Evolutionary conservation across 768 basidiomycete species (phyloP), one percentile per base, ranked within the genome.

Genomic region (Cystofilobasidium bisporidii): DNA sequence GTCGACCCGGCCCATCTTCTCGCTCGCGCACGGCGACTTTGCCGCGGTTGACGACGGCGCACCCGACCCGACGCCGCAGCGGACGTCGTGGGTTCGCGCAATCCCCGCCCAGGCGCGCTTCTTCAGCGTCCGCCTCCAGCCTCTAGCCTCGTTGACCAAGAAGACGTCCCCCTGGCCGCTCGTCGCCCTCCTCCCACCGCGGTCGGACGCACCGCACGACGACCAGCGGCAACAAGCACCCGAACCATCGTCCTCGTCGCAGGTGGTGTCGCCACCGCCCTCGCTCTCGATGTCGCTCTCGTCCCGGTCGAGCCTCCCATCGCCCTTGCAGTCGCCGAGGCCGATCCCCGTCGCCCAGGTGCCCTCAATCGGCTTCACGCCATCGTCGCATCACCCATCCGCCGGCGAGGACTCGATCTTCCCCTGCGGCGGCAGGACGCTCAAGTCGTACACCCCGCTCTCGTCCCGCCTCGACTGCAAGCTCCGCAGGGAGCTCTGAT

Each of bases 1-100:
- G 36, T 32, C 59, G 11, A 59, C 65, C 6, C 65, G 59, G 28
- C 58, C 57, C 36, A 60, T 66, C 48, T 66, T 66, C 58, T 66
- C 65, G 4, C 57, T 58, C 11, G 20, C 65, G 3, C 2, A 33
- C 15, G 47, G 32, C 17, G 32, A 43, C 58, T 32, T 50, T 36
- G 36, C 36, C 58, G 20, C 32, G 3, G 5, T 14, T 17, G 53
- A 32, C 26, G 28, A 18, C 2, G 28, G 14, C 28, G 28, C 30
- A 30, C 14, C 18, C 4, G 53, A 56, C 26, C 10, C n/a, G n/a
- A 20, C 20, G 5, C 6, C 9, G 9, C 53, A 56, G 9, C 26
- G 30, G 6, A 15, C 30, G 28, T 56, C 53, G 18, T 56, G 53
- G 53, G 3, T 56, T 15, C 2, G 18, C 3, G 53, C 30, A 4